These are phyloP conservation scores for Globisporangium sylvaticum DNA, from an alignment of 352 stramenopile species.

Conservation along the genomic window DNA sequence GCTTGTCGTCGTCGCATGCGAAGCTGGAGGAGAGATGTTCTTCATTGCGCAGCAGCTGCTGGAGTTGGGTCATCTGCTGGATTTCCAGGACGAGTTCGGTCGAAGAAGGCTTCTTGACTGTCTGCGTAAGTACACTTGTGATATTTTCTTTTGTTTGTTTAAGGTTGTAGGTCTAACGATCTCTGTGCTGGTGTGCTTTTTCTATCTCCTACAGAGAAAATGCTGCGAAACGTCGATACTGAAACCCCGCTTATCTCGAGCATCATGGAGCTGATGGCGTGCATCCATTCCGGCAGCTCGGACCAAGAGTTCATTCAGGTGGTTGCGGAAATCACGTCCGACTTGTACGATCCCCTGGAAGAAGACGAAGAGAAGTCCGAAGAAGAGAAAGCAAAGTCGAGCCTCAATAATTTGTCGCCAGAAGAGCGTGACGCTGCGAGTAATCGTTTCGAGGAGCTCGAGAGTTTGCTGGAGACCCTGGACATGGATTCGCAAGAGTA, in stretches of 20 bases:
- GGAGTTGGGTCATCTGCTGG: constrained; percentile 51
- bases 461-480: constrained; percentile 49
- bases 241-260: constrained; percentile 54
- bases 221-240: constrained; percentile 50
- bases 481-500: constrained; percentile 62
- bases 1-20: constrained; percentile 46
- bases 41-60: constrained; percentile 73
- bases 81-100: constrained; percentile 81
- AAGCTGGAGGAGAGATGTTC: constrained; percentile 40
- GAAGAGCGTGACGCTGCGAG: constrained; percentile 54
- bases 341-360: constrained; percentile 75
- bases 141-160: neutral
- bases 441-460: constrained; percentile 59
- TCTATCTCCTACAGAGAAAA: constrained; percentile 34
- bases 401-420: constrained; percentile 33
- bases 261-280: constrained; percentile 76
- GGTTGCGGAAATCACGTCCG: constrained; percentile 69
- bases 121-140: constrained; percentile 36
- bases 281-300: constrained; percentile 60
- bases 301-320: constrained; percentile 79
- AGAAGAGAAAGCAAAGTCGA: constrained; percentile 20
- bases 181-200: constrained; percentile 5
- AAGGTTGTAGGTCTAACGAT: neutral
- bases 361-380: constrained; percentile 19
- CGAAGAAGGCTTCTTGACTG: constrained; percentile 63